Evolutionary conservation across 2,329 filamentous ascomycete species (phyloP).

Genomic region (Xylaria digitata): DNA sequence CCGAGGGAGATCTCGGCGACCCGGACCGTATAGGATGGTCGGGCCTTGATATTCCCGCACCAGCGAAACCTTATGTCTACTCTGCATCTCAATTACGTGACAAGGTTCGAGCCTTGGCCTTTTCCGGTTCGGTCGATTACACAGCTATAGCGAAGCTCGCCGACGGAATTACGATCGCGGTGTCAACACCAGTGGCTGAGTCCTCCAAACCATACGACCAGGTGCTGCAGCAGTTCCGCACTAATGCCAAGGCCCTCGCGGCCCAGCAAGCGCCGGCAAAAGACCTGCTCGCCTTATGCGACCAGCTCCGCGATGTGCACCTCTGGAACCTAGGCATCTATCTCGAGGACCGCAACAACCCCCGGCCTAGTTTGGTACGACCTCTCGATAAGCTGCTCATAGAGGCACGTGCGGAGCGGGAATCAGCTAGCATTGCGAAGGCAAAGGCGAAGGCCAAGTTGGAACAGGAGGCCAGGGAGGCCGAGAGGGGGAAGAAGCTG

Average conservation of each 20-base stretch:
- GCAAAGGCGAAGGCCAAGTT: conserved; percentile 25
- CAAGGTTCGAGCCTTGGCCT: conserved; percentile 33
- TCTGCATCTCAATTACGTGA: conserved; percentile 34
- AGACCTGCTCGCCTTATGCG: conserved; percentile 33
- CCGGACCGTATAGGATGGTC: conserved; percentile 31
- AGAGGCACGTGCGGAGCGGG: conserved; percentile 22
- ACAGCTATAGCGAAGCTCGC: conserved; percentile 27
- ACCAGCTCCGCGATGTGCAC: conserved; percentile 34
- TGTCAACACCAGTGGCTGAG: conserved; percentile 16
- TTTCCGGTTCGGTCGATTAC: conserved; percentile 24
- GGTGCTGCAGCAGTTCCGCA: conserved; percentile 27
- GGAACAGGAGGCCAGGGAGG: conserved; percentile 23
- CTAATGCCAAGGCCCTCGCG: conserved; percentile 17
- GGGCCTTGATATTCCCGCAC: conserved; percentile 24
- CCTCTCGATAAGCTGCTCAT: conserved; percentile 28
- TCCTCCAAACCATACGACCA: conserved; percentile 26
- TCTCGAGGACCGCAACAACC: conserved; percentile 31
- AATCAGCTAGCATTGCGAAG: conserved; percentile 25
- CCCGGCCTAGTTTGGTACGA: conserved; percentile 28
- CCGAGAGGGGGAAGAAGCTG: conserved; percentile 24
- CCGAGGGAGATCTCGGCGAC: conserved; percentile 22
- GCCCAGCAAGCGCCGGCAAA: conserved; percentile 28
- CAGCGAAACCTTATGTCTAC: conserved; percentile 33
- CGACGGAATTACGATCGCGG: conserved; percentile 6
- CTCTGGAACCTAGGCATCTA: conserved; percentile 33